A percentile compares a stretch with the other conserved stretches of the same genome.
Conservation (phyloP, 2,329 filamentous ascomycete species). For the Fusarium tuaranense region DNA sequence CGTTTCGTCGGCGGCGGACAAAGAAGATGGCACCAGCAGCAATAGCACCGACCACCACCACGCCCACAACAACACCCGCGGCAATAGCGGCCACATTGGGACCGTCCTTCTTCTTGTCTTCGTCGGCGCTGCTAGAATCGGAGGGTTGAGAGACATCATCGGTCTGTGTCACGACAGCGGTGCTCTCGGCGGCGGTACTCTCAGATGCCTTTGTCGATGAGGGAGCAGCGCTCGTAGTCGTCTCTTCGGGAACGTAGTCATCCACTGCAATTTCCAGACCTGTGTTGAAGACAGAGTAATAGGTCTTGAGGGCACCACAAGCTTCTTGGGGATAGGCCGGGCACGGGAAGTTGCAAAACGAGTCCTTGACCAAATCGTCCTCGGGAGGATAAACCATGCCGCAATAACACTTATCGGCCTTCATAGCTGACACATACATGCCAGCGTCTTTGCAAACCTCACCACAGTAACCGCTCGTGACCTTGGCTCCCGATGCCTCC, state of each 20-base stretch:
- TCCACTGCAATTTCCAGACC: slow-evolving; percentile 57
- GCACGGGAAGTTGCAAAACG: slow-evolving; percentile 74
- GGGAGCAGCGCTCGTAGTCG: slow-evolving; percentile 34
- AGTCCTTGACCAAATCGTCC: slow-evolving; percentile 64
- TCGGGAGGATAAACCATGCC: slow-evolving; percentile 75
- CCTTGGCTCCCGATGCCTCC: slow-evolving; percentile 21
- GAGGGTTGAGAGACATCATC: slow-evolving; percentile 25
- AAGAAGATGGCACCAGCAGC: slow-evolving; percentile 79
- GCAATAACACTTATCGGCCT: slow-evolving; percentile 76
- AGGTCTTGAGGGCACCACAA: slow-evolving; percentile 62
- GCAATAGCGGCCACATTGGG: slow-evolving; percentile 87
- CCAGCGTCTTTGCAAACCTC: slow-evolving; percentile 56
- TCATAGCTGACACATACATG: slow-evolving; percentile 71
- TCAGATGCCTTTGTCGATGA: slow-evolving; percentile 42
- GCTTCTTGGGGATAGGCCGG: slow-evolving; percentile 70
- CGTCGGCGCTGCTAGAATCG: slow-evolving; percentile 3
- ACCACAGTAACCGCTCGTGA: slow-evolving; percentile 57
- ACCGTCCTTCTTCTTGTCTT: slow-evolving; percentile 47
- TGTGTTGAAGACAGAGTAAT: slow-evolving; percentile 63
- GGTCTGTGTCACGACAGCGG: slow-evolving; percentile 4
- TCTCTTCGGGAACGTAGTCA: slow-evolving; percentile 13
- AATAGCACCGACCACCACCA: slow-evolving; percentile 75
- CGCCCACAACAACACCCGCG: slow-evolving; percentile 87
- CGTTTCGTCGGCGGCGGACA: slow-evolving; percentile 79
- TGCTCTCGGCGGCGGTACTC: slow-evolving; percentile 25